Percentiles rank a stretch among this genome's conserved stretches.
phyloP scores from a whole-genome alignment of 495 filamentous ascomycete species.

The Penicillium mononematosum region DNA sequence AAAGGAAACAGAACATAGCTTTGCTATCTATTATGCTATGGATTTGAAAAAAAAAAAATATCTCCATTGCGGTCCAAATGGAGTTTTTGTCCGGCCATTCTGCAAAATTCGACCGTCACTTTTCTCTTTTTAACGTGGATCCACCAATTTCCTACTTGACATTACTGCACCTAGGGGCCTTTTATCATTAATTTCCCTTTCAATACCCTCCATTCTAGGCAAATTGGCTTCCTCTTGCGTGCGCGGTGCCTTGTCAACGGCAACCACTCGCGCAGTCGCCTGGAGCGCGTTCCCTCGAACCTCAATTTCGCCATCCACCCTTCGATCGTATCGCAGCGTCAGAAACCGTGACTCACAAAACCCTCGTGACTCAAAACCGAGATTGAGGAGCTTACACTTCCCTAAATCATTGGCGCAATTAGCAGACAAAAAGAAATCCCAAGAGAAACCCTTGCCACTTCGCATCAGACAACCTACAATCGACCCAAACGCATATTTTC shows the following conservation, averaged over 20 bases:
- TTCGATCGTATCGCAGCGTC: constrained; percentile 14
- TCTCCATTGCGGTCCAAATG: background rate
- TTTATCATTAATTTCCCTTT: constrained; percentile 6
- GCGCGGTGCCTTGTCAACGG: constrained; percentile 34
- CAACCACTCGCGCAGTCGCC: constrained; percentile 30
- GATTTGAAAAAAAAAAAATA: background rate
- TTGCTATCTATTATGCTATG: background rate
- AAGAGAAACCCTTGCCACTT: constrained; percentile 1
- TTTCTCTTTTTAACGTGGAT: background rate
- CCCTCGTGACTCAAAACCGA: background rate
- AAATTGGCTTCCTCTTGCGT: constrained; percentile 46
- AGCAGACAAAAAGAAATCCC: background rate
- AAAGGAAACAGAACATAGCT: background rate
- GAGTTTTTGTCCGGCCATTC: constrained; percentile 1
- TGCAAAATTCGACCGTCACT: constrained; percentile 3
- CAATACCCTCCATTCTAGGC: constrained; percentile 17
- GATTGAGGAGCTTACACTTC: background rate
- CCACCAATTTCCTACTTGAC: constrained; percentile 3
- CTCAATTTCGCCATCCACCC: constrained; percentile 11
- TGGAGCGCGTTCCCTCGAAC: constrained; percentile 16
- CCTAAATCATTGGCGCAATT: background rate
- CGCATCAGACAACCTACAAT: constrained; percentile 7
- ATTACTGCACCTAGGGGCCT: background rate
- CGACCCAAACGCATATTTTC: constrained; percentile 10
- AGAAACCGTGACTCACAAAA: constrained; percentile 5